Percentiles rank a stretch among this genome's conserved stretches.
These are phyloP conservation scores for Talaromyces trachyspermus DNA, from an alignment of 495 filamentous ascomycete genomes.

Conservation along the genomic window DNA sequence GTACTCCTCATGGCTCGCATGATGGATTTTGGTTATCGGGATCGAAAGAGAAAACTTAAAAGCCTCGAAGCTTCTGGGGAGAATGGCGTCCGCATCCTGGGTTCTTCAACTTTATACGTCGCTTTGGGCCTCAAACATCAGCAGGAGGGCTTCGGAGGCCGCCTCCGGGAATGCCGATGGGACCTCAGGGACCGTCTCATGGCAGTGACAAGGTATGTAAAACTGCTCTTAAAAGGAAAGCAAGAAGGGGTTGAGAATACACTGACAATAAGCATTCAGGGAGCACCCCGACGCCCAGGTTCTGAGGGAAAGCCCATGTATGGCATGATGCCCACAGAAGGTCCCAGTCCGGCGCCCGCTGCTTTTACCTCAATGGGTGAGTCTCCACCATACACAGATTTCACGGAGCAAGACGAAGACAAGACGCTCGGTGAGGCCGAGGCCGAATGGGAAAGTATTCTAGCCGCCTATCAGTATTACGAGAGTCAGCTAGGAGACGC, in stretches of 20 bases:
- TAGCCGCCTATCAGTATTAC: slow-evolving; percentile 60
- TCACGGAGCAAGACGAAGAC: slow-evolving; percentile 41
- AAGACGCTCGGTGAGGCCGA: slow-evolving; percentile 60
- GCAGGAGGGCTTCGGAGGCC: slow-evolving; percentile 3
- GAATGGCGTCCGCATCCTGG: slow-evolving; percentile 52
- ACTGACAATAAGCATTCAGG: too few species aligned
- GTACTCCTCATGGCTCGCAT: slow-evolving; percentile 75
- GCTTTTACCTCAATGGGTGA: slow-evolving; percentile 26
- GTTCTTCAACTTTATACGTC: slow-evolving; percentile 38
- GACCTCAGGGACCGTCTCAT: neutral
- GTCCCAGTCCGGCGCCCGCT: slow-evolving; percentile 31
- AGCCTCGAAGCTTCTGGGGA: slow-evolving; percentile 36
- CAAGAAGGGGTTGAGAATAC: too few species aligned
- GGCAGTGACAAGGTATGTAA: neutral
- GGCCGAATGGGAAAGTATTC: slow-evolving; percentile 72
- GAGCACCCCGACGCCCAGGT: slow-evolving; percentile 2
- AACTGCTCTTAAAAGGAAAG: too few species aligned
- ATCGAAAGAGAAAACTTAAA: slow-evolving; percentile 70
- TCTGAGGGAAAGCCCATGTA: slow-evolving; percentile 34
- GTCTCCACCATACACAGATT: slow-evolving; percentile 12
- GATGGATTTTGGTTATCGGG: slow-evolving; percentile 71
- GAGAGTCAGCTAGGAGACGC: slow-evolving; percentile 59
- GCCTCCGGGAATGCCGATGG: slow-evolving; percentile 21
- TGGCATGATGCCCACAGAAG: slow-evolving; percentile 43
- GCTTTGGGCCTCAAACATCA: slow-evolving; percentile 23